Evolutionary conservation across 345 rosid species (phyloP), one percentile per base, ranked within the genome.

Genomic region (Acer saccharum): DNA sequence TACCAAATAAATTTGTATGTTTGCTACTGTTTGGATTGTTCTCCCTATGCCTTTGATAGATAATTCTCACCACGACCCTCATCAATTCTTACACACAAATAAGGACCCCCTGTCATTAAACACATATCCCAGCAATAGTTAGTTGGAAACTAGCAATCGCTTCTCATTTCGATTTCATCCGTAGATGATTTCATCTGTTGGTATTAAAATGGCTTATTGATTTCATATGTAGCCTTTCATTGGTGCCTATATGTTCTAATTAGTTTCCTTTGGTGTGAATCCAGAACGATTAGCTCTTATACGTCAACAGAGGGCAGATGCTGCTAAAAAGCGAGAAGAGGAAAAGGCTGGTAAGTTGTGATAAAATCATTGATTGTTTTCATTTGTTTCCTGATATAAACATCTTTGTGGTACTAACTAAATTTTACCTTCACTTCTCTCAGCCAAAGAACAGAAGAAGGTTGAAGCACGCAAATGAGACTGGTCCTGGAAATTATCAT

Each of bases 391-490:
- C 5, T 7, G 41, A 20, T 43, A 14, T 18, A 3, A 39, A 43
- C 46, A 43, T 43, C 9, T 43, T 2, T 35, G 63, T 25, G 62
- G 58, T 68, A 63, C 44, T 29, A 50, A 82, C 39, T 58, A 25
- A 25, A 63, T 43, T 54, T 46, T 46, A 7, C 50, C 0, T 67
- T 66, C 39, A 60, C 18, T 65, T 82, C 58, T 74, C 83, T 55
- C 90, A 90, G 93, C 89, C 48, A 91, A 81, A 81, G 91, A 88
- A 75, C 87, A 77, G 84, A 91, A 90, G 91, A 91, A 86, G 81
- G 74, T 80, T 1, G 92, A 86, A 77, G 84, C 89, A 62, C 88
- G 90, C 75, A 90, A 90, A 83, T 91, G 85, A 43, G 9, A 91
- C 60, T n/a, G 3, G 69, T 52, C 76, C 66, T 41, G 55, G 48